phyloP scores from a whole-genome alignment of 805 yeast genomes.

The Yarrowia deformans region DNA sequence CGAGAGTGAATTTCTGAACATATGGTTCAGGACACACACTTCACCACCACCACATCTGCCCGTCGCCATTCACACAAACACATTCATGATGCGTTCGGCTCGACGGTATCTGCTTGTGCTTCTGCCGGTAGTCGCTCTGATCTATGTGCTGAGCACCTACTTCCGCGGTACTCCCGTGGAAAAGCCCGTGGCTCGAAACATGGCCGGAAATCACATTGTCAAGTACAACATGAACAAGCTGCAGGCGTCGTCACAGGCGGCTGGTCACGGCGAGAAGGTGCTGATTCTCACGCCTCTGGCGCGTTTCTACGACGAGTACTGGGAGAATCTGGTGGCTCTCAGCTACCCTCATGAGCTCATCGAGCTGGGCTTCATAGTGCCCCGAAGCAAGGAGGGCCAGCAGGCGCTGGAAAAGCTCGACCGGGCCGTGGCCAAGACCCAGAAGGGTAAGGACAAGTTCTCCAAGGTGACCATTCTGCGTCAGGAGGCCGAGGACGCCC shows the following conservation, averaged over 20 bases:
- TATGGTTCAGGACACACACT: conserved; percentile 3
- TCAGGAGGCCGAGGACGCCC: conserved; percentile 85
- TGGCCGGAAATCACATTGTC: conserved; percentile 47
- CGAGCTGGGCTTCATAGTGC: conserved; percentile 90
- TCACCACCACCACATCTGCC: not conserved
- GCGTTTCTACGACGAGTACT: conserved; percentile 81
- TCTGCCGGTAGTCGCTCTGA: conserved; percentile 36
- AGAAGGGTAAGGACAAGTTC: conserved; percentile 72
- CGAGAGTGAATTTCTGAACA: conserved; percentile 24
- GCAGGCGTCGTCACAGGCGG: conserved; percentile 73
- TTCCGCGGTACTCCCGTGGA: conserved; percentile 29
- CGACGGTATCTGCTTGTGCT: conserved; percentile 38
- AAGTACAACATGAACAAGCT: conserved; percentile 85
- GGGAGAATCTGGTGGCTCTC: conserved; percentile 80
- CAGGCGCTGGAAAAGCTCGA: conserved; percentile 74
- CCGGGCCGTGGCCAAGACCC: conserved; percentile 73
- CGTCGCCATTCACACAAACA: not conserved
- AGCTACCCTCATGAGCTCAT: conserved; percentile 84
- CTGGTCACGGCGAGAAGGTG: conserved; percentile 78
- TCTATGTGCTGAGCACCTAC: conserved; percentile 24
- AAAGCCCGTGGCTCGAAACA: conserved; percentile 41
- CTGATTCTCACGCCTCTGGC: conserved; percentile 91
- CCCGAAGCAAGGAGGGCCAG: conserved; percentile 84
- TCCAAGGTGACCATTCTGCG: conserved; percentile 86
- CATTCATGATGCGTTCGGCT: conserved; percentile 38